Evolutionary conservation across 1,284 basidiomycete genomes (phyloP), one percentile per base, ranked within the genome.

Genomic region (Mycosarcoma mackinlayi): DNA sequence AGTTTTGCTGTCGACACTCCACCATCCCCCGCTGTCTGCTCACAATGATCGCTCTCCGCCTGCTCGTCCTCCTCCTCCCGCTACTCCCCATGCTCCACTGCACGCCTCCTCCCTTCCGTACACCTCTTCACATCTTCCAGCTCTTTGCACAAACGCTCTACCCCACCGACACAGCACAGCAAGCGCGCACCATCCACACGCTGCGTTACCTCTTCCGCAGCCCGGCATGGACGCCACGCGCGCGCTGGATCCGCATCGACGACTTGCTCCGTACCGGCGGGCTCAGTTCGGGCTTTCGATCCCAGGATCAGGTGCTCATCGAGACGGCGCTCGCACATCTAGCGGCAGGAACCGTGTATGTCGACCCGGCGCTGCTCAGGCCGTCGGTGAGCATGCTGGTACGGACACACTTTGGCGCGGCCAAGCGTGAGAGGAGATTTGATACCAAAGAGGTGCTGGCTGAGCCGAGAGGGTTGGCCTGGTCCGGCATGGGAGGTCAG

Each of bases 181-280:
- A 55, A 18, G 42, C 33, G 19, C 6, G 46, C 23, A 30, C 59
- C 7, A 28, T 62, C 1, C 28, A 34, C 3, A 55, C 52, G 10
- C 52, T 62, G 24, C 38, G 25, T 9, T 54, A 55, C 6, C 59
- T 62, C 3, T 55, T 55, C 24, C 40, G 31, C 2, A 1, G 16
- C 19, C 0, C 33, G 0, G 16, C 0, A 2, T 62, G 51, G 59
- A 16, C 8, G 4, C 10, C 23, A 18, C 1, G 8, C 8, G 9
- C n/a, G 28, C 28, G 21, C 19, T 44, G 41, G 27, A 18, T 25
- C 3, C 40, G 24, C 1, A 34, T 53, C 3, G 31, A 60, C 31
- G 57, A 60, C 38, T 60, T 35, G 9, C 31, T 60, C 6, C 37
- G 31, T 2, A 41, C 49, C 3, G 50, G 50, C n/a, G 57, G 57